Conservation (phyloP, 805 yeast species). For the Maudiozyma turicensis region DNA sequence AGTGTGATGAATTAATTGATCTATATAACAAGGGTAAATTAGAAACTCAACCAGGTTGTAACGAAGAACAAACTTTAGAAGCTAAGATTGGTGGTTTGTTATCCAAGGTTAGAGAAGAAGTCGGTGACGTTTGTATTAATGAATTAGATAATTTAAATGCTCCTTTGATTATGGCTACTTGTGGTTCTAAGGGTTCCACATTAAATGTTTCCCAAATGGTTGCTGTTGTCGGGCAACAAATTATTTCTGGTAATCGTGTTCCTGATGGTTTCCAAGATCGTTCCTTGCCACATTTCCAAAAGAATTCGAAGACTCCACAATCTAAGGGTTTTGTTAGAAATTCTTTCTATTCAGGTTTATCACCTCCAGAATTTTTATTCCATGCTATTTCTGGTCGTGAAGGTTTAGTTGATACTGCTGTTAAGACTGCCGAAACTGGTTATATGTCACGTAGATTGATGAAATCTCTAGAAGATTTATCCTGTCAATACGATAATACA, state of each 20-base stretch:
- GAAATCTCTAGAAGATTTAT: conserved; percentile 95
- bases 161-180: conserved; percentile 96
- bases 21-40: conserved; percentile 73
- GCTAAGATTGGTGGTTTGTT: conserved; percentile 94
- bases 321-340: conserved; percentile 96
- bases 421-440: conserved; percentile 98
- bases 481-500: conserved; percentile 86
- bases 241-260: conserved; percentile 96
- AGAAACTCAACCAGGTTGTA: conserved; percentile 98
- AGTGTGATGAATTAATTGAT: conserved; percentile 84
- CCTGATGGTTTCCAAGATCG: conserved; percentile 99
- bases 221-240: conserved; percentile 99
- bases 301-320: conserved; percentile 93
- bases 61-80: conserved; percentile 95
- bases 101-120: conserved; percentile 97
- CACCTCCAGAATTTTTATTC: conserved; percentile 95
- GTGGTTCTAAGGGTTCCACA: conserved; percentile 98
- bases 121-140: conserved; percentile 92
- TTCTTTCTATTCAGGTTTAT: conserved; percentile 85
- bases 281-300: conserved; percentile 92
- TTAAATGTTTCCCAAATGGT: conserved; percentile 98
- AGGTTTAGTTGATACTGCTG: conserved; percentile 98
- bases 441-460: conserved; percentile 96
- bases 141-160: conserved; percentile 88
- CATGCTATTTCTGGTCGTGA: conserved; percentile 99